phyloP scores from a whole-genome alignment of 2,329 filamentous ascomycete species.

The Eurotiales sp. region DNA sequence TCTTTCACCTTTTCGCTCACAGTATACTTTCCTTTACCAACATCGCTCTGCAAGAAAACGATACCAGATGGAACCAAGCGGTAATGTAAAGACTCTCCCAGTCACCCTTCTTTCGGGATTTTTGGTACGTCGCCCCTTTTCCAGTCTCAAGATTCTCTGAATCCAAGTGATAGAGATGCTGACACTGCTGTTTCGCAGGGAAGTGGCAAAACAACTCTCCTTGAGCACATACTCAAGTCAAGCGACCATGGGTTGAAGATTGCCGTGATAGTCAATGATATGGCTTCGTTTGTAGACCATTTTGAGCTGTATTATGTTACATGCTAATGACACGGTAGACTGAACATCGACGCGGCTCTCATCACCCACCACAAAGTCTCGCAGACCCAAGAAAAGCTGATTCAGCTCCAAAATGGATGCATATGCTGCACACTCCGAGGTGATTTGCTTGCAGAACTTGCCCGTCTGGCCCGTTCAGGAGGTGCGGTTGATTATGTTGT shows the following conservation, averaged over 20 bases:
- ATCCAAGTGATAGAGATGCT: not conserved
- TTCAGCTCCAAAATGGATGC: conserved; percentile 68
- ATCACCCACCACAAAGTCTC: conserved; percentile 57
- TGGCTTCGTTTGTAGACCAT: conserved; percentile 50
- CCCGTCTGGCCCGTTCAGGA: conserved; percentile 55
- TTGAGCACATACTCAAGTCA: conserved; percentile 64
- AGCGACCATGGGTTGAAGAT: conserved; percentile 63
- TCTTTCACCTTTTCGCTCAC: not conserved
- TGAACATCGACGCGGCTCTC: conserved; percentile 64
- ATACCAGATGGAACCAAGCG: conserved; percentile 1
- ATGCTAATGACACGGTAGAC: conserved; percentile 28
- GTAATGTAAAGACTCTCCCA: conserved; percentile 36
- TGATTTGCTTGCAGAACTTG: conserved; percentile 67
- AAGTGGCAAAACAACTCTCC: conserved; percentile 67
- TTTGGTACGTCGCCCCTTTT: conserved; percentile 38
- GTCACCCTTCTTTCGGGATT: conserved; percentile 62
- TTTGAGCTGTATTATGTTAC: not conserved
- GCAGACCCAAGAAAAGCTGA: conserved; percentile 60
- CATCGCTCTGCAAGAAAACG: not conserved
- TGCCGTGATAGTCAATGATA: conserved; percentile 71
- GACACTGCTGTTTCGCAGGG: conserved; percentile 44
- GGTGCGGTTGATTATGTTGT: conserved; percentile 67
- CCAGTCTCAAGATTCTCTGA: too few species aligned
- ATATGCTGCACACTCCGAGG: conserved; percentile 73
- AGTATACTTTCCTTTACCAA: not conserved